Evolutionary conservation across 2,329 filamentous ascomycete genomes (phyloP), one percentile per base, ranked within the genome.

Genomic region (Colletotrichum tamarilloi): DNA sequence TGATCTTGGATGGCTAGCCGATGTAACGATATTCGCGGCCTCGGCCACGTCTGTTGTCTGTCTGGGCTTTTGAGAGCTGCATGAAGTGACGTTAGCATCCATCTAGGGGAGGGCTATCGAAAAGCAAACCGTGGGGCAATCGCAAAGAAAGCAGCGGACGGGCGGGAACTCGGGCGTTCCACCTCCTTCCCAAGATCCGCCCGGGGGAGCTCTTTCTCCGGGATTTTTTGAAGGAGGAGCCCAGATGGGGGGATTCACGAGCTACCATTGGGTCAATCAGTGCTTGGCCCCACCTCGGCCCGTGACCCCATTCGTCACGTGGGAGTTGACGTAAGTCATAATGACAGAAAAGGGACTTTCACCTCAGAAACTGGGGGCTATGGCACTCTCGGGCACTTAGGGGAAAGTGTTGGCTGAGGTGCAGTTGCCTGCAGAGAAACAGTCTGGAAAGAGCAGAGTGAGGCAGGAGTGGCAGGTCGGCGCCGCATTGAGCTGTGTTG

Each of bases 241-340:
- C 12, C 32, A n/a, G 38, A 42, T 12, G 38, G 38, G 38, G 6
- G 24, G 9, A 4, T 2, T 46, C 3, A 5, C 28, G 30, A 16
- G 26, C 9, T 19, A 2, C 22, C 12, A 70, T 65, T 70, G 67
- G 67, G 7, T 12, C 3, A 6, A n/a, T 24, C 7, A 6, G 8
- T 1, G 2, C 26, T 22, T 0, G 28, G 9, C 42, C 59, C 67
- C 46, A 70, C 9, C 60, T 8, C n/a, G n/a, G 11, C 30, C 42
- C 28, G 59, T 26, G 32, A 59, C 3, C 38, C 66, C 22, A n/a
- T 22, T 5, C 32, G n/a, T 73, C 71, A 73, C 71, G 71, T 73
- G 71, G 67, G 26, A 35, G 19, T 28, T 73, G 71, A 73, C 71
- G 71, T 73, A 73, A 73, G 70, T 9, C 35, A 42, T 35, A 30